Evolutionary conservation across 129 eudicot species (phyloP).

Genomic region (Flaveria ramosissima): DNA sequence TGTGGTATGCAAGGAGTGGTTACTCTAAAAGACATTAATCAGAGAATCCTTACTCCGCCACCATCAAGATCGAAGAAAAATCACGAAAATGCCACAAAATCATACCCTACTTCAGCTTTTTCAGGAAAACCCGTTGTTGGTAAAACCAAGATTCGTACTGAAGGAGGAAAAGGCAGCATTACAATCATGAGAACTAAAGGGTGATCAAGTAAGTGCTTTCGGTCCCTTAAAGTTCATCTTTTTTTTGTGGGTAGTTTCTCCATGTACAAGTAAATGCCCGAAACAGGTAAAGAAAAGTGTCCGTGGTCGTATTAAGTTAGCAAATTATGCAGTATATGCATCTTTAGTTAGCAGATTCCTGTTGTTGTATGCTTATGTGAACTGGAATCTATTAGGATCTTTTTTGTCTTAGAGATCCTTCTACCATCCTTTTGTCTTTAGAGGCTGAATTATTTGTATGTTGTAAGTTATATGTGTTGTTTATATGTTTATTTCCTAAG

Average conservation of each 20-base stretch:
- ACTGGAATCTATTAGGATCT: constrained; percentile 5
- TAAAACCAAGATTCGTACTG: constrained; percentile 83
- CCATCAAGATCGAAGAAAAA: constrained; percentile 53
- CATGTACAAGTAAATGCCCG: not conserved
- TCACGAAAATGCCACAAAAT: constrained; percentile 40
- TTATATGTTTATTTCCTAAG: not conserved
- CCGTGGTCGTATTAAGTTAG: not conserved
- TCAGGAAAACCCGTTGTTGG: constrained; percentile 95
- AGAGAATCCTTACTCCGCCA: constrained; percentile 69
- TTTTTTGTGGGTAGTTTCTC: constrained; percentile 20
- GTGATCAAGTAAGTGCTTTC: constrained; percentile 32
- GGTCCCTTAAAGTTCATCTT: not conserved
- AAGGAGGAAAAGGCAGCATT: constrained; percentile 97
- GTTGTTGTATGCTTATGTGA: not conserved
- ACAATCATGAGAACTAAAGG: constrained; percentile 98
- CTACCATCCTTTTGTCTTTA: constrained; percentile 1
- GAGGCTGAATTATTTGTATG: not conserved
- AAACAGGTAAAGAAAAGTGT: not conserved
- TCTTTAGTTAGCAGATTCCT: not conserved
- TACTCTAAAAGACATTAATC: constrained; percentile 86
- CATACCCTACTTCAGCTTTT: constrained; percentile 80
- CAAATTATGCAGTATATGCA: not conserved
- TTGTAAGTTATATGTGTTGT: not conserved
- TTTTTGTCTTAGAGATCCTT: not conserved
- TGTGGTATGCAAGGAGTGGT: constrained; percentile 71